Conservation (phyloP, 768 basidiomycete genomes). For the Tricholoma hemisulphureum region DNA sequence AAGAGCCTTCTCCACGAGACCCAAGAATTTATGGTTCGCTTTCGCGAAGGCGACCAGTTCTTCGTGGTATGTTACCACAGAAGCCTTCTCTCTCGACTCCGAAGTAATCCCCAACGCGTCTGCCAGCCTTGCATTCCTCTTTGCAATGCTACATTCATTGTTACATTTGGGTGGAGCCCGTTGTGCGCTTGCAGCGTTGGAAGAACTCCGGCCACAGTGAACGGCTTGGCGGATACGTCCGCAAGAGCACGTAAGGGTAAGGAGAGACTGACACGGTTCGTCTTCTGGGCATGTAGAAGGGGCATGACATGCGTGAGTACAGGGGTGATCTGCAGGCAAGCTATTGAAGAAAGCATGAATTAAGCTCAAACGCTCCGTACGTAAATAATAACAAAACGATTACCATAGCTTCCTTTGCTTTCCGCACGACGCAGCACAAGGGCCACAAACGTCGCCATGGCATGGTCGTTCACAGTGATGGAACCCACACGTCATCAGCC, state of each 20-base stretch:
- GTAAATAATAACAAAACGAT: constrained; percentile 20
- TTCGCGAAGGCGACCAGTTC: constrained; percentile 64
- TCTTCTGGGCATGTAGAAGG: constrained; percentile 82
- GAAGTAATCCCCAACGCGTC: constrained; percentile 86
- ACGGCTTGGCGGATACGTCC: constrained; percentile 75
- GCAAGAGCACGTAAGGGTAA: constrained; percentile 78
- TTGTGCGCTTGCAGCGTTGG: constrained; percentile 43
- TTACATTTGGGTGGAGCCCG: constrained; percentile 59
- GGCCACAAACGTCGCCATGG: constrained; percentile 79
- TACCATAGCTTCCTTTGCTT: constrained; percentile 86
- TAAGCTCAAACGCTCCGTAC: background rate
- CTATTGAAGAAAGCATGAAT: constrained; percentile 31
- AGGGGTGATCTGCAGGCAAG: constrained; percentile 71
- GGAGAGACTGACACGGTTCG: constrained; percentile 67
- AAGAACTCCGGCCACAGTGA: constrained; percentile 62
- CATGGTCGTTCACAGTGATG: constrained; percentile 84
- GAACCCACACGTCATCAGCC: constrained; percentile 78
- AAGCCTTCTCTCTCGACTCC: constrained; percentile 40
- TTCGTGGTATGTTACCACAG: constrained; percentile 52
- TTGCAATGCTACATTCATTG: constrained; percentile 78
- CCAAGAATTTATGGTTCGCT: constrained; percentile 63
- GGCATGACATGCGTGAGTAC: constrained; percentile 80
- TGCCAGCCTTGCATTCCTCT: constrained; percentile 85
- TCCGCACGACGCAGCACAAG: constrained; percentile 75
- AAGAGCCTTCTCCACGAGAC: constrained; percentile 77